These are phyloP conservation scores for Barnettozyma vustinii DNA, from an alignment of 805 yeast genomes.

Conservation along the genomic window DNA sequence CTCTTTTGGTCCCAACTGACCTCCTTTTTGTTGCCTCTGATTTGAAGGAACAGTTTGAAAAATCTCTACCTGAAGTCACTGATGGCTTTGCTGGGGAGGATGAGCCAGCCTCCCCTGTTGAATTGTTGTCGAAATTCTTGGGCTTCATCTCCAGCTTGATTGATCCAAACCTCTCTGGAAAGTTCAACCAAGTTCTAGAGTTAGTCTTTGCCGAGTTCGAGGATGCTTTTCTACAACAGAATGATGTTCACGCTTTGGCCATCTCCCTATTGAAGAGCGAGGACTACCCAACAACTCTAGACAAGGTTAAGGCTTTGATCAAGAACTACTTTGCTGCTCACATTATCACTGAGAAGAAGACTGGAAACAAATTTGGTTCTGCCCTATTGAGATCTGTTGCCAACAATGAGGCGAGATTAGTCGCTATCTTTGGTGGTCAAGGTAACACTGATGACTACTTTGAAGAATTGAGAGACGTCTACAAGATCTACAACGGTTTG, in stretches of 20 bases:
- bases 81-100: slow-evolving; percentile 82
- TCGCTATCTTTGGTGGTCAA: slow-evolving; percentile 97
- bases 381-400: slow-evolving; percentile 63
- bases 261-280: slow-evolving; percentile 55
- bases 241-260: slow-evolving; percentile 87
- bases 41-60: slow-evolving; percentile 78
- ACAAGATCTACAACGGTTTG: slow-evolving; percentile 70
- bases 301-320: slow-evolving; percentile 69
- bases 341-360: slow-evolving; percentile 42
- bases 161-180: slow-evolving; percentile 42
- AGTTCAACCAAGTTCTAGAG: slow-evolving; percentile 63
- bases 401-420: slow-evolving; percentile 53
- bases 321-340: slow-evolving; percentile 66
- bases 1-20: slow-evolving; percentile 79
- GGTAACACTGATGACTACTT: slow-evolving; percentile 98
- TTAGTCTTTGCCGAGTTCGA: slow-evolving; percentile 80
- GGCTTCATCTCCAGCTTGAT: slow-evolving; percentile 59
- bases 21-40: slow-evolving; percentile 78
- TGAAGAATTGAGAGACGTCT: slow-evolving; percentile 87
- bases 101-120: slow-evolving; percentile 84
- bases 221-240: slow-evolving; percentile 63
- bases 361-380: slow-evolving; percentile 40
- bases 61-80: slow-evolving; percentile 68
- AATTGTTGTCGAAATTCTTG: slow-evolving; percentile 76
- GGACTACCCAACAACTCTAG: slow-evolving; percentile 56